phyloP scores from a whole-genome alignment of 768 basidiomycete species.

The Coprinopsis strossmayeri region DNA sequence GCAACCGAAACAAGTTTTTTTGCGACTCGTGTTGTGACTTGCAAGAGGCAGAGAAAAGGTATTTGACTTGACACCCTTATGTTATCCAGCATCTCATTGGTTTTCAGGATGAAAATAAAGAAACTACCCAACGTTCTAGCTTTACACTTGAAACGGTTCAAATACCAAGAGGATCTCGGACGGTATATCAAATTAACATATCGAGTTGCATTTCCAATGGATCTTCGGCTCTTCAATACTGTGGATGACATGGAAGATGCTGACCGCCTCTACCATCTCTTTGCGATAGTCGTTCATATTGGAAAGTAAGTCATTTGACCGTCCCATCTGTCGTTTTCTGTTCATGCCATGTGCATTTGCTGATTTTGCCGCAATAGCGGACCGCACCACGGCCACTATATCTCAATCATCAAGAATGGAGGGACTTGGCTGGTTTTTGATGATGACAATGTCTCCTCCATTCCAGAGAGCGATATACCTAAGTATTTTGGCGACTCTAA shows the following conservation, averaged over 20 bases:
- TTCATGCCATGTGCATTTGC: slow-evolving; percentile 9
- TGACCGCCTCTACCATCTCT: slow-evolving; percentile 89
- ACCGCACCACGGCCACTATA: slow-evolving; percentile 98
- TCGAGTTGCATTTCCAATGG: slow-evolving; percentile 93
- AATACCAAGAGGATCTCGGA: slow-evolving; percentile 89
- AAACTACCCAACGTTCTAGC: slow-evolving; percentile 92
- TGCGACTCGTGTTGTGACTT: slow-evolving; percentile 96
- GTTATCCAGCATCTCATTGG: slow-evolving; percentile 7
- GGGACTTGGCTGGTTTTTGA: slow-evolving; percentile 91
- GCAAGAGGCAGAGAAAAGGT: slow-evolving; percentile 98
- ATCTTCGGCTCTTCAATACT: slow-evolving; percentile 94
- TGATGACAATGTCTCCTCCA: slow-evolving; percentile 85
- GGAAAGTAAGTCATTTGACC: slow-evolving; percentile 70
- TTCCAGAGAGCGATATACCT: slow-evolving; percentile 85
- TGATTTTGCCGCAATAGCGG: slow-evolving; percentile 47
- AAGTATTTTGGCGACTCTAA: slow-evolving; percentile 92
- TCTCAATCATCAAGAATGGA: slow-evolving; percentile 85
- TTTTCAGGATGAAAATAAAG: slow-evolving; percentile 98
- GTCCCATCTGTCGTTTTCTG: slow-evolving; percentile 3
- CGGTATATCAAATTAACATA: slow-evolving; percentile 94
- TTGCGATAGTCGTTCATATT: slow-evolving; percentile 98
- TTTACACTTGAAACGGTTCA: slow-evolving; percentile 96
- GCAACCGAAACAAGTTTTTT: slow-evolving; percentile 97
- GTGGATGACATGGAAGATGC: slow-evolving; percentile 89
- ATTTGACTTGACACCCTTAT: slow-evolving; percentile 19